Percentiles rank a stretch among this genome's conserved stretches.
phyloP scores from a whole-genome alignment of 352 stramenopile genomes.

The Phytophthora parvispora region DNA sequence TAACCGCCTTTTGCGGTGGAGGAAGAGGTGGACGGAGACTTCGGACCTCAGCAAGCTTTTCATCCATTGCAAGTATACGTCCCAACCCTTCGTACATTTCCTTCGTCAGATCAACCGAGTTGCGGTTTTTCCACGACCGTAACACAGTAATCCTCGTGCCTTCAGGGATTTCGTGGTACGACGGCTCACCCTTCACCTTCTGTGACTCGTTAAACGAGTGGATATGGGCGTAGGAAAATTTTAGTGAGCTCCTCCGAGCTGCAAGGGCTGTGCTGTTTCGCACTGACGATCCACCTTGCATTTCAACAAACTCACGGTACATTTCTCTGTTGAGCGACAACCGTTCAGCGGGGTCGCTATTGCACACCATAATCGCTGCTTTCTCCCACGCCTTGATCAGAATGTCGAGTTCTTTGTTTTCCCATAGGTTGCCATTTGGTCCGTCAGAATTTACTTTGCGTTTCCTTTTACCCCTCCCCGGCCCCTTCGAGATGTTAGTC shows the following conservation, averaged over 20 bases:
- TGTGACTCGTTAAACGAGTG: constrained; percentile 44
- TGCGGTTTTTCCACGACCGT: constrained; percentile 52
- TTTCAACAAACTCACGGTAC: constrained; percentile 43
- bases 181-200: constrained; percentile 32
- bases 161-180: constrained; percentile 38
- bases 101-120: constrained; percentile 48
- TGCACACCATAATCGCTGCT: constrained; percentile 35
- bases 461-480: constrained; percentile 23
- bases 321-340: constrained; percentile 47
- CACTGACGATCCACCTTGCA: constrained; percentile 42
- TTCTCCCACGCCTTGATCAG: constrained; percentile 51
- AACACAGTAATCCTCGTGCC: constrained; percentile 33
- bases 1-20: constrained; percentile 21
- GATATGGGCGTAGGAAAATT: constrained; percentile 48
- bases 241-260: constrained; percentile 47
- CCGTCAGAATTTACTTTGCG: constrained; percentile 31
- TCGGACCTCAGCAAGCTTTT: constrained; percentile 28
- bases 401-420: constrained; percentile 38
- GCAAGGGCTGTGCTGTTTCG: constrained; percentile 44
- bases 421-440: constrained; percentile 37
- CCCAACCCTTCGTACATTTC: constrained; percentile 42
- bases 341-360: constrained; percentile 22
- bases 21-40: constrained; percentile 25
- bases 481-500: background rate
- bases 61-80: constrained; percentile 45